Conservation (phyloP, 1,139 yeast genomes). For the Saccharomyces pastorianus region DNA sequence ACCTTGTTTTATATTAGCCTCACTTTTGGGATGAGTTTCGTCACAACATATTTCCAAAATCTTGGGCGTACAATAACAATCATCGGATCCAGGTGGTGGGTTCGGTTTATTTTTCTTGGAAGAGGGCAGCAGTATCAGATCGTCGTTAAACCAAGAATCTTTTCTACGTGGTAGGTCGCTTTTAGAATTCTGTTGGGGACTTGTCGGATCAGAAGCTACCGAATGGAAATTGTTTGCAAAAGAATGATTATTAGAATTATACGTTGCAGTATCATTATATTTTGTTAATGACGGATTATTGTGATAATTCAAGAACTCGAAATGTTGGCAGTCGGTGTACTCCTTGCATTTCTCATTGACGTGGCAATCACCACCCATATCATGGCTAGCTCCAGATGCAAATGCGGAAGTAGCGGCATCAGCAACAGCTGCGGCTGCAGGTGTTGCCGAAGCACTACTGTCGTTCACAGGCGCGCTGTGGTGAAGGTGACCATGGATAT, state of each 20-base stretch:
- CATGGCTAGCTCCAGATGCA: not conserved
- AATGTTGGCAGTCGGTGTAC: conserved; percentile 33
- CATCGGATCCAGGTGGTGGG: conserved; percentile 4
- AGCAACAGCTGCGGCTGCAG: not conserved
- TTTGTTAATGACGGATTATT: conserved; percentile 9
- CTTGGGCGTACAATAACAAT: conserved; percentile 31
- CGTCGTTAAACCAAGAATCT: not conserved
- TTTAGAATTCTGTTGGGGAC: not conserved
- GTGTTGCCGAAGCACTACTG: not conserved
- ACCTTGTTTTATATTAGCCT: not conserved
- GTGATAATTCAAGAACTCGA: conserved; percentile 35
- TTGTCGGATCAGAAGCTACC: not conserved
- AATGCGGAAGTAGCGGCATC: not conserved
- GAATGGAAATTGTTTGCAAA: not conserved
- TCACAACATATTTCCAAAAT: conserved; percentile 36
- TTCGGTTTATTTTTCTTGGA: conserved; percentile 3
- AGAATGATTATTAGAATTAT: not conserved
- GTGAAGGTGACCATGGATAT: conserved; percentile 64
- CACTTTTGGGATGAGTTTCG: conserved; percentile 20
- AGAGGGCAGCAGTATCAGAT: not conserved
- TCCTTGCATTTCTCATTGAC: not conserved
- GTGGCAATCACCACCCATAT: not conserved
- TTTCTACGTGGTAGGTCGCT: not conserved
- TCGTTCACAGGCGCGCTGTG: conserved; percentile 16
- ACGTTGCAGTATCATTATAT: not conserved